Evolutionary conservation across 257 asterid genomes (phyloP).

Genomic region (Nemophila menziesii): DNA sequence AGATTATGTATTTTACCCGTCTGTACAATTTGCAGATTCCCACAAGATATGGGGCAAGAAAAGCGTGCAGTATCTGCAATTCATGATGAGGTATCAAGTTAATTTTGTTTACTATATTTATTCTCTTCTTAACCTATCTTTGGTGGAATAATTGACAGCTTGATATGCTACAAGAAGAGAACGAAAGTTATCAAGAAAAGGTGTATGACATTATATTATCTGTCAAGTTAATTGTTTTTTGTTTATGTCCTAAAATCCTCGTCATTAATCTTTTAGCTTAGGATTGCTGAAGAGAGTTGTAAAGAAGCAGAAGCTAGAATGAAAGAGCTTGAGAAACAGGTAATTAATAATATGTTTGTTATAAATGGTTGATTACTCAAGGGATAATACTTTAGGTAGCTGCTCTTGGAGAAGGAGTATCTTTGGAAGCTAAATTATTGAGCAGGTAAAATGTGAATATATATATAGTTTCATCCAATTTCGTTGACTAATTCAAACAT

Average conservation of each 20-base stretch:
- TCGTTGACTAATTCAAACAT: constrained; percentile 12
- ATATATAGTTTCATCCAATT: constrained; percentile 15
- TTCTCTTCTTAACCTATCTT: constrained; percentile 9
- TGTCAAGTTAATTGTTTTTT: constrained; percentile 1
- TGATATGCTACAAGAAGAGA: constrained; percentile 92
- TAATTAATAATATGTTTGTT: constrained; percentile 11
- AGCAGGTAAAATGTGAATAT: constrained; percentile 49
- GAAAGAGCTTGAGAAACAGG: constrained; percentile 97
- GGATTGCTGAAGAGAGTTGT: constrained; percentile 58
- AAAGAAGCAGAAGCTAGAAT: constrained; percentile 88
- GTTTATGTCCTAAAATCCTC: not conserved
- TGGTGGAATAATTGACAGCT: constrained; percentile 34
- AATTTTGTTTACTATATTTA: constrained; percentile 6
- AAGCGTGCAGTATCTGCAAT: constrained; percentile 72
- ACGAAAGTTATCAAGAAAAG: constrained; percentile 71
- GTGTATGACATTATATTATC: constrained; percentile 25
- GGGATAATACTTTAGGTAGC: constrained; percentile 56
- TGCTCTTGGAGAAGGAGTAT: constrained; percentile 91
- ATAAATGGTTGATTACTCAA: not conserved
- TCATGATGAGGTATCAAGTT: constrained; percentile 58
- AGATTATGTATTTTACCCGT: constrained; percentile 7
- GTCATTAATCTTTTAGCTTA: constrained; percentile 42
- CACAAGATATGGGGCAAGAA: constrained; percentile 51
- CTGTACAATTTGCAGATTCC: constrained; percentile 55
- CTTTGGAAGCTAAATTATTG: constrained; percentile 86